phyloP scores from a whole-genome alignment of 768 basidiomycete genomes.

The Suillus subaureus region DNA sequence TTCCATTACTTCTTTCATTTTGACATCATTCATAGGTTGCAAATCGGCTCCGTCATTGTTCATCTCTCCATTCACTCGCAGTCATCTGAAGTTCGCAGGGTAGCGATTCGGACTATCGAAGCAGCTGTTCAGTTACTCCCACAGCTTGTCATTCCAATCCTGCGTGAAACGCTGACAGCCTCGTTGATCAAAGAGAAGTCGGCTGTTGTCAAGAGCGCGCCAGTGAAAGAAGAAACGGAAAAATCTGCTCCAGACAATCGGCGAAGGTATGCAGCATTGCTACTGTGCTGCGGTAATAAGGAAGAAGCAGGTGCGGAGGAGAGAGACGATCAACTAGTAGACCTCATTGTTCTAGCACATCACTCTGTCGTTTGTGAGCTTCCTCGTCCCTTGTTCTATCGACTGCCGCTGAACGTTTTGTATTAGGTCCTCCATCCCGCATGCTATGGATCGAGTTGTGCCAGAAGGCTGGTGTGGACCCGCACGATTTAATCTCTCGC shows the following conservation, averaged over 20 bases:
- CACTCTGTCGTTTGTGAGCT: slow-evolving; percentile 66
- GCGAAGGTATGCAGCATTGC: slow-evolving; percentile 50
- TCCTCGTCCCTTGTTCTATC: background rate
- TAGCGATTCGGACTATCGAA: slow-evolving; percentile 45
- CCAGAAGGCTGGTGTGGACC: slow-evolving; percentile 69
- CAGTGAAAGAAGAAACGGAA: slow-evolving; percentile 37
- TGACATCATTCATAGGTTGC: slow-evolving; percentile 40
- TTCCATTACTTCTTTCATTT: slow-evolving; percentile 5
- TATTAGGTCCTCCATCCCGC: slow-evolving; percentile 21
- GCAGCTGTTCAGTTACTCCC: slow-evolving; percentile 43
- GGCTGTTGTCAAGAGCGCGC: slow-evolving; percentile 24
- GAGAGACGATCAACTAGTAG: slow-evolving; percentile 50
- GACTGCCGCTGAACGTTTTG: background rate
- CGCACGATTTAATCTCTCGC: slow-evolving; percentile 55
- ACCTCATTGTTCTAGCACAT: slow-evolving; percentile 71
- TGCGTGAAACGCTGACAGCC: slow-evolving; percentile 60
- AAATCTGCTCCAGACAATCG: slow-evolving; percentile 51
- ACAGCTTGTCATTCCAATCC: slow-evolving; percentile 48
- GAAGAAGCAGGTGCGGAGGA: slow-evolving; percentile 43
- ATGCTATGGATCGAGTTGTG: slow-evolving; percentile 78
- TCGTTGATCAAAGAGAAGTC: slow-evolving; percentile 46
- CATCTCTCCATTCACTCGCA: slow-evolving; percentile 67
- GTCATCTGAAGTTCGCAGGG: slow-evolving; percentile 54
- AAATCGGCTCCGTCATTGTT: slow-evolving; percentile 67
- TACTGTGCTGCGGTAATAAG: slow-evolving; percentile 44